These are phyloP conservation scores for Paraglomus brasilianum DNA, from an alignment of 192 early-diverging fungal genomes.

Conservation along the genomic window DNA sequence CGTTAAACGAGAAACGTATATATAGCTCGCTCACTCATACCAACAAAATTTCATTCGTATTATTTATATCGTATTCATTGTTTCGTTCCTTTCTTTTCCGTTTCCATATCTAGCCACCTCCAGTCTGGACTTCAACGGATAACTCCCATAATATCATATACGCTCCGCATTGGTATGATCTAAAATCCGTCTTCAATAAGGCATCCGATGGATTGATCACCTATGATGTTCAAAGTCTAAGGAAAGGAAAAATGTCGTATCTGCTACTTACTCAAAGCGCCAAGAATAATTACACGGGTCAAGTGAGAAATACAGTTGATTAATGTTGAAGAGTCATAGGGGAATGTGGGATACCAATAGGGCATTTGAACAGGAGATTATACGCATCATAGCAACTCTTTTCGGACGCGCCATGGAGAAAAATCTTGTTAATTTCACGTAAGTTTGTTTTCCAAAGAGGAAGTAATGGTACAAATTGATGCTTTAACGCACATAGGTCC, in stretches of 20 bases:
- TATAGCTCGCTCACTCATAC: conserved; percentile 15
- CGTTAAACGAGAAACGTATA: background rate
- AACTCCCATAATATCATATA: conserved; percentile 64
- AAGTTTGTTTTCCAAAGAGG: too few species aligned
- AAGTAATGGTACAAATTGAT: background rate
- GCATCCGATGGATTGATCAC: conserved; percentile 70
- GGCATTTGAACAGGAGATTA: conserved; percentile 76
- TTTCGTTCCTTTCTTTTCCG: background rate
- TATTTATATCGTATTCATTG: background rate
- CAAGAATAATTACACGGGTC: conserved; percentile 70
- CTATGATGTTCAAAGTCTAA: conserved; percentile 77
- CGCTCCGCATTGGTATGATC: conserved; percentile 88
- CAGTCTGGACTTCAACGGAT: conserved; percentile 44
- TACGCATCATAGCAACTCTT: conserved; percentile 68
- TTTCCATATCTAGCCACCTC: conserved; percentile 38
- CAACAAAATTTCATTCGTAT: background rate
- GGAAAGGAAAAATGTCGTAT: conserved; percentile 71
- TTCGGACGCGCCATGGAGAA: conserved; percentile 73
- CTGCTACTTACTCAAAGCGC: conserved; percentile 80
- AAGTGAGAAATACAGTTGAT: conserved; percentile 65
- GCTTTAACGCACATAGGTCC: too few species aligned
- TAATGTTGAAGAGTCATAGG: conserved; percentile 69
- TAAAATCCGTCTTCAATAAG: conserved; percentile 72
- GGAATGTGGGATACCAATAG: conserved; percentile 86
- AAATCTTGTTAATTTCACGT: conserved; percentile 77